phyloP scores from a whole-genome alignment of 208 protist genomes.

The Trypanosoma mega region DNA sequence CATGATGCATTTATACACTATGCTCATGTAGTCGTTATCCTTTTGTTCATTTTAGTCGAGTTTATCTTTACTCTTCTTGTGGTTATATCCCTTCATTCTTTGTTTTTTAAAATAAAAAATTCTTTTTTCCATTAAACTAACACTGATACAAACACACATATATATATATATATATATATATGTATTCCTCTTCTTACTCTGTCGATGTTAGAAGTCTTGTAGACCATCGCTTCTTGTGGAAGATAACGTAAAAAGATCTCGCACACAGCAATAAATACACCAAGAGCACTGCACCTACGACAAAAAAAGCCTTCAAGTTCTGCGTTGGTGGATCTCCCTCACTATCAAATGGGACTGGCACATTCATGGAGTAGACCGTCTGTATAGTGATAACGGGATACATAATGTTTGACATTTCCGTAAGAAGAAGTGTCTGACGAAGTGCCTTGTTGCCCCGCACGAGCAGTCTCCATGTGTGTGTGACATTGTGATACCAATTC shows the following conservation, averaged over 20 bases:
- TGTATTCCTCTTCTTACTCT: background rate
- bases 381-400: slow-evolving; percentile 78
- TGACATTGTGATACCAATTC: slow-evolving; percentile 88
- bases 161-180: too few relatives aligned
- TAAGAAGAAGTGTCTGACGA: slow-evolving; percentile 68
- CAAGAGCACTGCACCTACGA: slow-evolving; percentile 45
- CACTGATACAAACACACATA: too few relatives aligned
- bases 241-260: slow-evolving; percentile 35
- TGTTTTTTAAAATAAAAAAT: too few relatives aligned
- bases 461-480: slow-evolving; percentile 67
- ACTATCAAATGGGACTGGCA: slow-evolving; percentile 62
- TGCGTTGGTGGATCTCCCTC: slow-evolving; percentile 45
- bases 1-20: too few relatives aligned
- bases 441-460: slow-evolving; percentile 65
- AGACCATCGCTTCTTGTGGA: slow-evolving; percentile 48
- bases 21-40: too few relatives aligned
- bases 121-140: too few relatives aligned
- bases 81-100: too few relatives aligned
- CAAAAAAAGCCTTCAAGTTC: slow-evolving; percentile 59
- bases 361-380: slow-evolving; percentile 84
- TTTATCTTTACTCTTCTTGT: too few relatives aligned
- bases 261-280: slow-evolving; percentile 38
- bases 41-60: too few relatives aligned
- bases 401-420: slow-evolving; percentile 81
- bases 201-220: slow-evolving; percentile 50